A percentile compares a stretch with the other conserved stretches of the same genome.
Conservation (phyloP, 2,329 filamentous ascomycete species). For the Gnomoniopsis smithogilvyi region DNA sequence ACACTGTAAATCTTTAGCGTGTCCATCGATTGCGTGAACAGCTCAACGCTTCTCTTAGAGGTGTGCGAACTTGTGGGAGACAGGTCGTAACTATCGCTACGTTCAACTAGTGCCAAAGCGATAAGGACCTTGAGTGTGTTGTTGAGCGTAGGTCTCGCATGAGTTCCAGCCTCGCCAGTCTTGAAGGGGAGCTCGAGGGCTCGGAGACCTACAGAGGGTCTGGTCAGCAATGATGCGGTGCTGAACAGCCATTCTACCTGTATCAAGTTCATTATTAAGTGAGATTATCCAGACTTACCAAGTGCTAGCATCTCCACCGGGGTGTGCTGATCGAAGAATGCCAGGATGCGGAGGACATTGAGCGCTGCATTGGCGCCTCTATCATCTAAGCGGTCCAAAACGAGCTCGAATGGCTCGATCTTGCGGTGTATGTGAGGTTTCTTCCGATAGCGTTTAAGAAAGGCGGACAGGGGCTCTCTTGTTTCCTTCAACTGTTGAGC, state of each 20-base stretch:
- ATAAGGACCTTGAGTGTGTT: slow-evolving; percentile 49
- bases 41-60: slow-evolving; percentile 35
- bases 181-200: slow-evolving; percentile 45
- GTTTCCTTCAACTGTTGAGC: slow-evolving; percentile 60
- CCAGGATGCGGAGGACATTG: slow-evolving; percentile 62
- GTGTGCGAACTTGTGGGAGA: slow-evolving; percentile 39
- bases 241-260: background rate
- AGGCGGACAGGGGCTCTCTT: slow-evolving; percentile 58
- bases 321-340: slow-evolving; percentile 62
- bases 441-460: slow-evolving; percentile 54
- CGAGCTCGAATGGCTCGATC: slow-evolving; percentile 43
- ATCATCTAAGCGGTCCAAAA: slow-evolving; percentile 46
- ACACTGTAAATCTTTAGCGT: slow-evolving; percentile 49
- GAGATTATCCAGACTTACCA: slow-evolving; percentile 33
- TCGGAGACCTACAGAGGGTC: slow-evolving; percentile 33
- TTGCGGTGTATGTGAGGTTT: slow-evolving; percentile 49
- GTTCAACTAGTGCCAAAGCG: slow-evolving; percentile 48
- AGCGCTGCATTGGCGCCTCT: slow-evolving; percentile 50
- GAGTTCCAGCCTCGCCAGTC: slow-evolving; percentile 34
- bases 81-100: slow-evolving; percentile 42
- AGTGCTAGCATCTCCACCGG: slow-evolving; percentile 64
- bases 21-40: slow-evolving; percentile 43
- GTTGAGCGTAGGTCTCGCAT: slow-evolving; percentile 36
- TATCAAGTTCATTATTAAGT: too few species aligned
- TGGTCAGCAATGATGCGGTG: background rate